A percentile compares a stretch with the other conserved stretches of the same genome.
Conservation (phyloP, 768 basidiomycete genomes). For the Dacryopinax spathularia region DNA sequence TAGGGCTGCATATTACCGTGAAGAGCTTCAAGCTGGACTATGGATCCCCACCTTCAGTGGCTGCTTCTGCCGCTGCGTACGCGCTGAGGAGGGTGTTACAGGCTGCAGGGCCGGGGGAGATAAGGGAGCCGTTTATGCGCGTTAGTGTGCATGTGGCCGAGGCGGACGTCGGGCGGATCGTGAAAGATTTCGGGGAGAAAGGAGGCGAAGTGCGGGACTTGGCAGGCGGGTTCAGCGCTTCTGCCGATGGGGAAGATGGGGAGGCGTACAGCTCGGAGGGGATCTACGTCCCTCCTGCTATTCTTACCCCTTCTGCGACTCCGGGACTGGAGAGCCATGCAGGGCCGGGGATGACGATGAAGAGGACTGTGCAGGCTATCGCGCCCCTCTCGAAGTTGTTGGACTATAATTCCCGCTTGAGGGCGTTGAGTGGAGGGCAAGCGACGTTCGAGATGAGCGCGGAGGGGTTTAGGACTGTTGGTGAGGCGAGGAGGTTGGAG, state of each 20-base stretch:
- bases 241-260: slow-evolving; percentile 22
- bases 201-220: slow-evolving; percentile 68
- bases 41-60: slow-evolving; percentile 39
- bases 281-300: slow-evolving; percentile 59
- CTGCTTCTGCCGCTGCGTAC: slow-evolving; percentile 41
- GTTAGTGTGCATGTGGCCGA: slow-evolving; percentile 56
- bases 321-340: slow-evolving; percentile 14
- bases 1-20: slow-evolving; percentile 46
- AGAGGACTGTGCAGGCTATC: slow-evolving; percentile 52
- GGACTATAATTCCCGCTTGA: slow-evolving; percentile 62
- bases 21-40: slow-evolving; percentile 31
- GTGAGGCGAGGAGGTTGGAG: slow-evolving; percentile 45
- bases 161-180: slow-evolving; percentile 56
- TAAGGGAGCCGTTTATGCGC: slow-evolving; percentile 65
- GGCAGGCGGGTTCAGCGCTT: slow-evolving; percentile 17
- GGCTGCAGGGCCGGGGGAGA: slow-evolving; percentile 50
- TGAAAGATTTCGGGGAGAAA: slow-evolving; percentile 73
- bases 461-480: slow-evolving; percentile 62
- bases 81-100: slow-evolving; percentile 49
- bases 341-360: slow-evolving; percentile 29
- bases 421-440: slow-evolving; percentile 70
- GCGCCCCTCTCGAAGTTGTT: slow-evolving; percentile 73
- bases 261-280: slow-evolving; percentile 43
- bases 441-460: slow-evolving; percentile 65
- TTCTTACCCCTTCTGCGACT: slow-evolving; percentile 54